These are phyloP conservation scores for Hippophae rhamnoides DNA, from an alignment of 306 rosid genomes.

Conservation along the genomic window DNA sequence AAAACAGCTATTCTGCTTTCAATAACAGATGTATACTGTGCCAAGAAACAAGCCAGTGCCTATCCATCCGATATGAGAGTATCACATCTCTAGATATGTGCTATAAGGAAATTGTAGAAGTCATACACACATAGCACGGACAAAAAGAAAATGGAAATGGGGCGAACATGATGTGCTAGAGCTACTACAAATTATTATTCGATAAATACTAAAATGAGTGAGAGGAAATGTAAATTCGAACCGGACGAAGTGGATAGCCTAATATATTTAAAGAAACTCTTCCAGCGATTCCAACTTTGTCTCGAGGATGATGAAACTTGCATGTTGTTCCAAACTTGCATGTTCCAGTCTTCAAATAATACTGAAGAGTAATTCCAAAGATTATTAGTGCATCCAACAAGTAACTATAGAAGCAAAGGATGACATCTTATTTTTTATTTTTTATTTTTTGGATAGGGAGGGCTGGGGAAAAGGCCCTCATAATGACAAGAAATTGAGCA, in stretches of 20 bases:
- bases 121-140: slow-evolving; percentile 5
- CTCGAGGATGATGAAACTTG: slow-evolving; percentile 97
- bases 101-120: neutral
- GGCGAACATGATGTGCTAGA: slow-evolving; percentile 19
- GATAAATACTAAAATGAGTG: slow-evolving; percentile 7
- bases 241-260: slow-evolving; percentile 97
- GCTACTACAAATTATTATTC: slow-evolving; percentile 11
- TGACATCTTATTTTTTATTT: neutral
- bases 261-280: slow-evolving; percentile 78
- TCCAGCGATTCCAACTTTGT: slow-evolving; percentile 91
- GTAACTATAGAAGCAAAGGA: neutral
- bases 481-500: neutral
- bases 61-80: neutral
- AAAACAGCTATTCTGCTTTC: neutral
- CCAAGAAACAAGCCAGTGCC: neutral
- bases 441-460: no score
- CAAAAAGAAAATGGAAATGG: slow-evolving; percentile 5
- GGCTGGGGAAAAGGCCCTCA: neutral
- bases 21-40: neutral
- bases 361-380: slow-evolving; percentile 47
- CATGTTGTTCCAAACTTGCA: slow-evolving; percentile 99
- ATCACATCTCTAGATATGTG: neutral
- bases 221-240: slow-evolving; percentile 34
- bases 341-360: slow-evolving; percentile 87
- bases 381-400: slow-evolving; percentile 3